These are phyloP conservation scores for Eimeria falciformis DNA, from an alignment of 169 alveolate species.

Conservation along the genomic window DNA sequence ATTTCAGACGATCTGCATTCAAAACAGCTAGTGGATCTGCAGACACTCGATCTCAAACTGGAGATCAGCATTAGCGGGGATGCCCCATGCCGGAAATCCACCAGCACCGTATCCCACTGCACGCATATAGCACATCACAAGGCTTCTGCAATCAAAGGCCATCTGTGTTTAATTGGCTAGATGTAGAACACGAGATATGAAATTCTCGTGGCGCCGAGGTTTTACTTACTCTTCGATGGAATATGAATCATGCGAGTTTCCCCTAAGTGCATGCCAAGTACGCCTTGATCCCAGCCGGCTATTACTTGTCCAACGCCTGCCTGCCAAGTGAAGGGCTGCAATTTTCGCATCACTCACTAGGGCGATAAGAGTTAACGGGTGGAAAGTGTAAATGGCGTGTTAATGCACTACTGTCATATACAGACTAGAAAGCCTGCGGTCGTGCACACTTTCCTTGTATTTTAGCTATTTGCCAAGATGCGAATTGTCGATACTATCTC, in stretches of 20 bases:
- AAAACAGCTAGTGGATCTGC: conserved; percentile 67
- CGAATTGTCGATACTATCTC: too few species aligned
- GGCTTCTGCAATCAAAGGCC: background rate
- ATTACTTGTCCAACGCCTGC: conserved; percentile 81
- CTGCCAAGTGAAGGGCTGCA: conserved; percentile 73
- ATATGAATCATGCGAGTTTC: conserved; percentile 79
- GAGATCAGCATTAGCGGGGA: conserved; percentile 81
- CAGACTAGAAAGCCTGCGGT: too few species aligned
- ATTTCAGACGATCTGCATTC: too few species aligned
- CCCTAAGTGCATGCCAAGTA: conserved; percentile 82
- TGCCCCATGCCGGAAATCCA: conserved; percentile 82
- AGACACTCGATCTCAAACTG: conserved; percentile 81
- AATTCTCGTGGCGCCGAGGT: too few species aligned
- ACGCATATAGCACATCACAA: background rate
- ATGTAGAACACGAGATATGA: too few species aligned
- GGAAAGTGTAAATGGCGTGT: too few species aligned
- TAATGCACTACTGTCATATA: too few species aligned
- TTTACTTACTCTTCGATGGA: conserved; percentile 75
- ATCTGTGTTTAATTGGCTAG: background rate
- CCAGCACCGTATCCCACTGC: conserved; percentile 81
- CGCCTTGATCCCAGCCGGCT: conserved; percentile 83
- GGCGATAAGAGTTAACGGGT: too few species aligned
- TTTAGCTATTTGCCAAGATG: too few species aligned
- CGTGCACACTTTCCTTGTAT: too few species aligned
- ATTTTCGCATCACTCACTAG: too few species aligned